These are phyloP conservation scores for Pseudocercospora ulei DNA, from an alignment of 2,329 filamentous ascomycete genomes.

Conservation along the genomic window DNA sequence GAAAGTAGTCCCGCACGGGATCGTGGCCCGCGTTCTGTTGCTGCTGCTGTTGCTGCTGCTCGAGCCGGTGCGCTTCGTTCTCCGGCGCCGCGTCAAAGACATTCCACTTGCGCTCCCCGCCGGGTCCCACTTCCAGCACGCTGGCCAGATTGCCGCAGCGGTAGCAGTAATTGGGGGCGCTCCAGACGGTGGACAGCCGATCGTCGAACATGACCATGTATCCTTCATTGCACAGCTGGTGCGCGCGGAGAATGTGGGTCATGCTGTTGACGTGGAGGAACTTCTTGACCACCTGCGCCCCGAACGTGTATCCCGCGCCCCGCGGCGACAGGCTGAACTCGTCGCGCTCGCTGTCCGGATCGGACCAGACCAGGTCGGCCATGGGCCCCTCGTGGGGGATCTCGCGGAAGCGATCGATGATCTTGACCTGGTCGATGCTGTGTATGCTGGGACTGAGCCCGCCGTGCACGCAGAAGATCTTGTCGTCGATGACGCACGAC, in stretches of 20 bases:
- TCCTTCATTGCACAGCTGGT: constrained; percentile 95
- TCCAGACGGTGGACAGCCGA: constrained; percentile 91
- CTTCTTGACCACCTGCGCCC: constrained; percentile 94
- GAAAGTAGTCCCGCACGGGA: constrained; percentile 58
- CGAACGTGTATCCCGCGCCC: constrained; percentile 94
- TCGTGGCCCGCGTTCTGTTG: constrained; percentile 58
- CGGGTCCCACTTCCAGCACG: constrained; percentile 89
- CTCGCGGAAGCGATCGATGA: constrained; percentile 96
- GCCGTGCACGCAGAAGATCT: constrained; percentile 98
- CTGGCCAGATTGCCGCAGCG: constrained; percentile 90
- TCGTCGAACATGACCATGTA: constrained; percentile 97
- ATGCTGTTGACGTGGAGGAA: constrained; percentile 95
- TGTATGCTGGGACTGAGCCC: constrained; percentile 67
- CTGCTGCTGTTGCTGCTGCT: constrained; percentile 61
- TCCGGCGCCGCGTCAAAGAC: constrained; percentile 95
- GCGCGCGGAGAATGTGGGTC: constrained; percentile 94
- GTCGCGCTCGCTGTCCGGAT: constrained; percentile 92
- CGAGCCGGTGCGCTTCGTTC: constrained; percentile 75
- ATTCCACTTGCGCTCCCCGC: constrained; percentile 90
- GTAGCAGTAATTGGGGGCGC: constrained; percentile 67
- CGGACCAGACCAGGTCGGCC: constrained; percentile 98
- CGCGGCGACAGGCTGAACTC: constrained; percentile 91
- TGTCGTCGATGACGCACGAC: constrained; percentile 94
- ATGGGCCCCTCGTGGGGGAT: constrained; percentile 98
- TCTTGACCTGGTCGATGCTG: constrained; percentile 98